Evolutionary conservation across 768 basidiomycete genomes (phyloP), one percentile per base, ranked within the genome.

Genomic region (Collybia sp.): DNA sequence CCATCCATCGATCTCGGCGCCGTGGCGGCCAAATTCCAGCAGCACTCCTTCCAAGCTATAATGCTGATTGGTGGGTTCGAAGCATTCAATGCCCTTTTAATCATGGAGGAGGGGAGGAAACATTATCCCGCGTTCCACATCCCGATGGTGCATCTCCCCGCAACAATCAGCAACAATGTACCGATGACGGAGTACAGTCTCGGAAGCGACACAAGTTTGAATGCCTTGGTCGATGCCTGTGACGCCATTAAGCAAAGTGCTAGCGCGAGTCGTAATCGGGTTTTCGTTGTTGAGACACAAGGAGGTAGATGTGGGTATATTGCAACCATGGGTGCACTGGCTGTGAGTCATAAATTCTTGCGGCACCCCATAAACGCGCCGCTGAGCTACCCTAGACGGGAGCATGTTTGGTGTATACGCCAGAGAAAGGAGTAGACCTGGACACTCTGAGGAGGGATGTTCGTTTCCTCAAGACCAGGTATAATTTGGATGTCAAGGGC

Each of bases 241-340:
- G 96, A 99, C 66, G 85, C 94, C 35, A 97, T 99, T 69, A 96
- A 94, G 70, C 96, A 99, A 74, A 94, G 92, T 59, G 96, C 96
- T 9, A 89, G 89, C 45, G 95, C 96, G 4, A 96, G 93, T 59
- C 67, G 96, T 51, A 93, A 98, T 64, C 74, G 96, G 36, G 96
- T 97, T 48, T 99, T 99, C 61, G 88, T 98, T 1, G 92, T 99
- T 13, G 95, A 99, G 68, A 97, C 94, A 0, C 96, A 98, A 64
- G 96, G 96, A 41, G 96, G 95, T 8, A 85, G 88, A 60, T 96
- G 91, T 61, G 96, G 96, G 8, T 99, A 94, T 62, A 81, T 99
- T 46, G 93, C 94, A 2, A 85, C 93, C 1, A 80, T 98, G 77
- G 96, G 96, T 43, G 96, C 93, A 6, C 71, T 99, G 56, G 96